phyloP scores from a whole-genome alignment of 768 basidiomycete genomes.

The Mycena crocata region DNA sequence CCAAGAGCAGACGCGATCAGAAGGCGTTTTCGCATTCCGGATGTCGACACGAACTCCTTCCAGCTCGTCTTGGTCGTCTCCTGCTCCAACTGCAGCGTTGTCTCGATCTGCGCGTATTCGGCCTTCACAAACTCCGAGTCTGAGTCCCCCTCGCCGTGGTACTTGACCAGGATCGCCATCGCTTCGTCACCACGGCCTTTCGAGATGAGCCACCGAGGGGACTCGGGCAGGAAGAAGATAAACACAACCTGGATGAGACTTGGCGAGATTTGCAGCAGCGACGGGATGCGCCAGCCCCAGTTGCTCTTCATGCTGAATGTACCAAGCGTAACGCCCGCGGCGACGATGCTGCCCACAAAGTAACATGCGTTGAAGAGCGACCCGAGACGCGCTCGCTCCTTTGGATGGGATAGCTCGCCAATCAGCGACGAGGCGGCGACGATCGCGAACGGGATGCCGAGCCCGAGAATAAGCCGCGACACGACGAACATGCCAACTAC shows the following conservation, averaged over 20 bases:
- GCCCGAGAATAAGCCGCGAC: slow-evolving; percentile 62
- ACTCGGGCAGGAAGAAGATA: slow-evolving; percentile 71
- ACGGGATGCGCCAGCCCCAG: slow-evolving; percentile 80
- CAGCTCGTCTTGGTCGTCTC: slow-evolving; percentile 61
- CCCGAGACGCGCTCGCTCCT: slow-evolving; percentile 74
- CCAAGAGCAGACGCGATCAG: slow-evolving; percentile 63
- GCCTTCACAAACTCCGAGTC: slow-evolving; percentile 67
- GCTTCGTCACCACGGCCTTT: slow-evolving; percentile 66
- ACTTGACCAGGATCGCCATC: slow-evolving; percentile 59
- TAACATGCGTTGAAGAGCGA: slow-evolving; percentile 74
- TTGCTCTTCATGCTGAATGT: slow-evolving; percentile 69
- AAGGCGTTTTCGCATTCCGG: slow-evolving; percentile 66
- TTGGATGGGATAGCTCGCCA: slow-evolving; percentile 77
- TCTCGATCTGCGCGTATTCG: slow-evolving; percentile 67
- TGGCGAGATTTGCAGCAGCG: slow-evolving; percentile 68
- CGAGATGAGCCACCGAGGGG: slow-evolving; percentile 73
- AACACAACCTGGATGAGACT: slow-evolving; percentile 65
- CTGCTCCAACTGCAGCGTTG: slow-evolving; percentile 63
- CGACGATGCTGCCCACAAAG: slow-evolving; percentile 67
- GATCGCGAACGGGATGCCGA: slow-evolving; percentile 64
- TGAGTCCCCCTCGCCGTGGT: slow-evolving; percentile 70
- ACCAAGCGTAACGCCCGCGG: slow-evolving; percentile 70
- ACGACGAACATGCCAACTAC: slow-evolving; percentile 70
- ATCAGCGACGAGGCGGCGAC: slow-evolving; percentile 76
- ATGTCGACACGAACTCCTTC: slow-evolving; percentile 56